These are phyloP conservation scores for Phytophthora macrochlamydospora DNA, from an alignment of 352 stramenopile genomes.

Conservation along the genomic window DNA sequence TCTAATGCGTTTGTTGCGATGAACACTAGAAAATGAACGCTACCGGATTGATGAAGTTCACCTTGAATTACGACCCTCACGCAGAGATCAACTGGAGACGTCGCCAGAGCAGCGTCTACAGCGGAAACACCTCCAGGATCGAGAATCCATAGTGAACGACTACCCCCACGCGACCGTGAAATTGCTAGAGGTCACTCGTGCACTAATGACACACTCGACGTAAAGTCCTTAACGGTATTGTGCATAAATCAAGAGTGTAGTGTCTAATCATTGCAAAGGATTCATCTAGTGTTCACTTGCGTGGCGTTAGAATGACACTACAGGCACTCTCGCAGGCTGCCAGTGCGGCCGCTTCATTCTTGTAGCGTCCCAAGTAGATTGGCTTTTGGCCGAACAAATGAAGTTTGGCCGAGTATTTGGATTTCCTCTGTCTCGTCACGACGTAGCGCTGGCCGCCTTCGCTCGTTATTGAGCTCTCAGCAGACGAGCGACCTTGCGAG, in stretches of 20 bases:
- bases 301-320: constrained; percentile 57
- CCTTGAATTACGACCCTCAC: constrained; percentile 71
- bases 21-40: constrained; percentile 65
- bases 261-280: too few species aligned
- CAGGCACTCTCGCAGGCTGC: constrained; percentile 67
- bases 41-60: constrained; percentile 76
- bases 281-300: constrained; percentile 33
- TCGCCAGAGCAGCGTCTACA: constrained; percentile 1
- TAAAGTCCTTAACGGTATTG: too few species aligned
- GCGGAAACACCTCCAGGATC: not conserved
- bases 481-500: constrained; percentile 18
- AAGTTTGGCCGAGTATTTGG: constrained; percentile 63
- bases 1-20: not conserved
- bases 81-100: constrained; percentile 59
- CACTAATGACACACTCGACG: too few species aligned
- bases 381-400: constrained; percentile 67
- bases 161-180: not conserved
- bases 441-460: constrained; percentile 40
- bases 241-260: too few species aligned
- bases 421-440: constrained; percentile 63
- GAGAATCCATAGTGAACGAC: not conserved
- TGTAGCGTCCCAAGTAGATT: constrained; percentile 72
- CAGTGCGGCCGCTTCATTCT: constrained; percentile 62
- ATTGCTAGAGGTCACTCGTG: not conserved
- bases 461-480: constrained; percentile 9